Evolutionary conservation across 202 grass and related monocot species (phyloP), one percentile per base, ranked within the genome.

Genomic region (Saccharum hybrid): DNA sequence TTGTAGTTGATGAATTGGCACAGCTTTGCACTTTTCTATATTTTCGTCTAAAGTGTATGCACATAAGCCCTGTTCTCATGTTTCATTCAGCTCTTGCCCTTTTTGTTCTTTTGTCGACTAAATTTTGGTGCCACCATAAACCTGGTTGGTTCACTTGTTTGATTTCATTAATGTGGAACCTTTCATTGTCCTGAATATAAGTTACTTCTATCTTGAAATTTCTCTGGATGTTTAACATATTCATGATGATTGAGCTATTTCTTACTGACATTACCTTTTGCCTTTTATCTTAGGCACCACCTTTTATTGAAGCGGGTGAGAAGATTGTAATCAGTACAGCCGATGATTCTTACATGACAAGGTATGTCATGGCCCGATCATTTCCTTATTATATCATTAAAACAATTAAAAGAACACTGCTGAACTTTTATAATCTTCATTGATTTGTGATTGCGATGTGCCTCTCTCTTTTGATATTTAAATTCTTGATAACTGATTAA

Each of bases 321-420:
- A 84, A 92, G n/a, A 96, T 98, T 49, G 59, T 95, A 52, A 40
- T 98, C 48, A 94, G 89, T 82, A 98, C 96, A 18, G 88, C 63
- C 19, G 96, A 98, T 80, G 96, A 96, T 85, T 94, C 91, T 10
- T 98, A 98, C 64, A 84, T 96, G 80, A 98, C 91, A 8, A 92
- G 96, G 96, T 88, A 80, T 41, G 34, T 68, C 21, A n/a, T 79
- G 21, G 22, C 66, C 63, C 10, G 11, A 19, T 37, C 19, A 80
- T 80, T 36, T 72, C 0, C 13, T 40, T 73, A 21, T 76, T 75
- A 23, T 71, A 36, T 22, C 52, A 62, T 40, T 33, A 6, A 65
- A 40, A 72, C 0, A 49, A 28, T 64, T 33, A 6, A 65, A 40
- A 72, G 0, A 49, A 28, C 56, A 39, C n/a, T 26, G 1, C 72